Evolutionary conservation across 305 asterid genomes (phyloP).

Genomic region (Fraxinus sp.): DNA sequence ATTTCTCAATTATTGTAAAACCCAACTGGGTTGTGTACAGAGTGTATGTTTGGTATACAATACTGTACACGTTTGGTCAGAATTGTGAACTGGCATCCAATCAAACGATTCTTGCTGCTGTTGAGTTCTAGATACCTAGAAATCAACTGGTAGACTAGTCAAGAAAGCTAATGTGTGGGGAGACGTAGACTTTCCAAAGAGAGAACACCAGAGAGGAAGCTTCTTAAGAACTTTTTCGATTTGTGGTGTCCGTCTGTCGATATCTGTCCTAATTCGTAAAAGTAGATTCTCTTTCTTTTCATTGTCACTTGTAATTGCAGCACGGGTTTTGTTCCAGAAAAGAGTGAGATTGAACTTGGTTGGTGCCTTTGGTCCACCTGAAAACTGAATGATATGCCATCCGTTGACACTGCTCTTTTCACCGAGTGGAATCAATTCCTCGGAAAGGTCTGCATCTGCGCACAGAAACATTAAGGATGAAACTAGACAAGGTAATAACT

Average conservation of each 20-base stretch:
- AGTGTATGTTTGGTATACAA: background rate
- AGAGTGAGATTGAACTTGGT: slow-evolving; percentile 64
- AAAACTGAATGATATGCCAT: slow-evolving; percentile 87
- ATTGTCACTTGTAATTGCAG: slow-evolving; percentile 18
- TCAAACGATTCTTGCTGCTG: background rate
- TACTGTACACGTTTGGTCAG: background rate
- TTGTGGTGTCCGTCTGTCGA: slow-evolving; percentile 58
- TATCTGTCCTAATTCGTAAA: slow-evolving; percentile 75
- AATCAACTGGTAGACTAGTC: slow-evolving; percentile 46
- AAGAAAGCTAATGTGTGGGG: slow-evolving; percentile 74
- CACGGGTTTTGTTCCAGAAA: slow-evolving; percentile 46
- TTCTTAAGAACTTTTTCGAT: slow-evolving; percentile 44
- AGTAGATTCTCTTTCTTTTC: slow-evolving; percentile 32
- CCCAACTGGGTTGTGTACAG: background rate
- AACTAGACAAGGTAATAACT: background rate
- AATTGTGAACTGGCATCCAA: background rate
- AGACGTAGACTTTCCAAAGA: slow-evolving; percentile 83
- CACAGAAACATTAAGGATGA: slow-evolving; percentile 8
- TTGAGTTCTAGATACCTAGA: slow-evolving; percentile 26
- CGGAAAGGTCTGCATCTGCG: slow-evolving; percentile 48
- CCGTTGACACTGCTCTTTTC: slow-evolving; percentile 64
- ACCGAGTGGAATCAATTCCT: slow-evolving; percentile 60
- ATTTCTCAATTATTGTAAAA: background rate
- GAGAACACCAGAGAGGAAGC: slow-evolving; percentile 91
- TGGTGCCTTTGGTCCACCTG: slow-evolving; percentile 80